Base-by-base conservation (phyloP, 2,329 filamentous ascomycete species). In the Neurospora sp. region DNA sequence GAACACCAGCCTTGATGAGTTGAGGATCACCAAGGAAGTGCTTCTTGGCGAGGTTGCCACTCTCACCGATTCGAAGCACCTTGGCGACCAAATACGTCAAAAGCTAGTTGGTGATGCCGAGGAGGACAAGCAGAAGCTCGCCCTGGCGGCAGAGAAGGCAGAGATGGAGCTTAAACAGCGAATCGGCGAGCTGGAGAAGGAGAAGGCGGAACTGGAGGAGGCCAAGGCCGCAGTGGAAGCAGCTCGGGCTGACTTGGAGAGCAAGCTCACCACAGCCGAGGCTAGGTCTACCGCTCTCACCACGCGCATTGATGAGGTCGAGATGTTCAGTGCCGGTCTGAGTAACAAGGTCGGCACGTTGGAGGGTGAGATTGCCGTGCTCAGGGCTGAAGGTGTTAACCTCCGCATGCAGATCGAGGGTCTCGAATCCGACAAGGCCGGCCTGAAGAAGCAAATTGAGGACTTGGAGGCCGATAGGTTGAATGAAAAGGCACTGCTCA, bases 221-320 rank as follows among this genome's bases (percentile, higher is more conserved):
- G 74, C 74, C 46, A 75, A 79, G 69, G 71, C 75, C 8, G 70
- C 71, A 4, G 70, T 75, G 33, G 74, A 75, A 65, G 70, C 71
- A 36, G 76, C 78, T 57, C 79, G 76, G 66, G 66, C 72, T 41
- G 70, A 73, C 4, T 74, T 79, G 12, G 70, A 77, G 66, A 52
- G 69, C 67, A 71, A 73, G 67, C 71, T 75, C 12, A 71, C 71
- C 37, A 68, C 69, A 10, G 75, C 74, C 8, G 73, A 75, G 43
- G 72, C 68, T 17, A 75, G 79, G 66, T 78, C 78, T 23, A 69
- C 72, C 65, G 69, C 69, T 8, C 78, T 80, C 36, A 73, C 74
- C 46, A 69, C 72, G 8, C 76, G 74, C 67, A 74, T 80, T 43
- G 73, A 74, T 19, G 72, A 70, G 33, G 73, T 80, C 40, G 77